phyloP scores from a whole-genome alignment of 139 green algal species.

The Chlamydomonas asymmetrica region DNA sequence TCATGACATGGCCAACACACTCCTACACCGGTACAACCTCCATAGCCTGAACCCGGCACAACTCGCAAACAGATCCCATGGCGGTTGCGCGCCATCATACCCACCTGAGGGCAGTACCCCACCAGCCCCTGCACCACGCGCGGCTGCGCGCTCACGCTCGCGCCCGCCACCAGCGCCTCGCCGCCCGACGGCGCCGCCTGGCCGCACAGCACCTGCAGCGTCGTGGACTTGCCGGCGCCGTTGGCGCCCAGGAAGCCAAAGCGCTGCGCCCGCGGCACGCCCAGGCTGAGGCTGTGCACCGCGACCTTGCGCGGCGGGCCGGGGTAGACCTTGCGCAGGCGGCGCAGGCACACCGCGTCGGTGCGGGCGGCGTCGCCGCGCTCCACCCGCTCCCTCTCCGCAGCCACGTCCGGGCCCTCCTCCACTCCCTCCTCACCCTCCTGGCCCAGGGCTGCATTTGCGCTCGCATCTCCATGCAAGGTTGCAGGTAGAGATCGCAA shows the following conservation, averaged over 20 bases:
- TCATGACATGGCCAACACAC: neutral
- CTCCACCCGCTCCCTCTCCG: slow-evolving; percentile 31
- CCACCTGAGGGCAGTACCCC: slow-evolving; percentile 67
- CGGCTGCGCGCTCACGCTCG: neutral
- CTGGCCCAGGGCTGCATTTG: too few species aligned
- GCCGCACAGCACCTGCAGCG: slow-evolving; percentile 26
- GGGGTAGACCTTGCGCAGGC: slow-evolving; percentile 30
- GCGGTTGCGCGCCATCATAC: slow-evolving; percentile 8
- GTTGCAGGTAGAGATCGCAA: too few species aligned
- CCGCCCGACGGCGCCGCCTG: slow-evolving; percentile 7
- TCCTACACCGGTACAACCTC: neutral
- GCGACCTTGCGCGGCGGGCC: slow-evolving; percentile 28
- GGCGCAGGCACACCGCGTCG: slow-evolving; percentile 18
- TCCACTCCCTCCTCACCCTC: too few species aligned
- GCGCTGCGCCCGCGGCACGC: slow-evolving; percentile 24
- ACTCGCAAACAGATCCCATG: too few species aligned
- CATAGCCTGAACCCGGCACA: too few species aligned
- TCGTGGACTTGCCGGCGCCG: slow-evolving; percentile 40
- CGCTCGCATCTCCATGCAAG: too few species aligned
- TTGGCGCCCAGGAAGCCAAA: slow-evolving; percentile 48
- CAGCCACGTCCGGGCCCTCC: slow-evolving; percentile 38
- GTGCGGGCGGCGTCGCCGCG: neutral
- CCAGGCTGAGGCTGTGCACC: slow-evolving; percentile 41
- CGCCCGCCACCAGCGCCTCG: slow-evolving; percentile 20
- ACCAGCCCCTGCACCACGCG: neutral